Percentiles rank a stretch among this genome's conserved stretches.
These are phyloP conservation scores for Cryptomeria japonica DNA, from an alignment of 75 land plant species.

Conservation along the genomic window DNA sequence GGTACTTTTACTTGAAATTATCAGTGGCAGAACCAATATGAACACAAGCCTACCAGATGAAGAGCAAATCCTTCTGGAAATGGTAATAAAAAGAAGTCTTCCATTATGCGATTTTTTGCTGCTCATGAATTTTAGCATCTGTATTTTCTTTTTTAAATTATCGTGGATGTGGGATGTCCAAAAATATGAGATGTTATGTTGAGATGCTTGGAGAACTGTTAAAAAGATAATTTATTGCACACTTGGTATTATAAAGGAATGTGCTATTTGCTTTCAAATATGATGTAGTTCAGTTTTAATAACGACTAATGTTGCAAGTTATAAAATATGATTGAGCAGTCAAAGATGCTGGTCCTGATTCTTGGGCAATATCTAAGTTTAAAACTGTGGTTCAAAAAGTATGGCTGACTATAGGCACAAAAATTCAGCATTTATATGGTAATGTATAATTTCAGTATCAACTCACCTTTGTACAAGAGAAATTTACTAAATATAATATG, in stretches of 20 bases:
- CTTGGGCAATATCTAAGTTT: not conserved
- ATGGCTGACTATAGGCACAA: not conserved
- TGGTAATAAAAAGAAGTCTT: not conserved
- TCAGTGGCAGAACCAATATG: constrained; percentile 20
- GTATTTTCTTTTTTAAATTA: not conserved
- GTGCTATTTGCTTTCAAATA: not conserved
- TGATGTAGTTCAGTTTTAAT: not conserved
- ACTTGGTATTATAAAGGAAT: not conserved
- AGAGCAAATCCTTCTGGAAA: not conserved
- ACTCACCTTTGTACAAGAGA: not conserved
- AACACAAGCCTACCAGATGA: constrained; percentile 9
- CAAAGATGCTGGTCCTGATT: not conserved
- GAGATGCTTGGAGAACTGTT: not conserved
- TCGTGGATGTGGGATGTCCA: not conserved
- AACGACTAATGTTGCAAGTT: not conserved
- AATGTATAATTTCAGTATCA: not conserved
- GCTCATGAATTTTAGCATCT: not conserved
- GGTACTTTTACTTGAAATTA: constrained; percentile 18
- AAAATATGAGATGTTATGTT: not conserved
- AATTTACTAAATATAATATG: not conserved
- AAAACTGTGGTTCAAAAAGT: not conserved
- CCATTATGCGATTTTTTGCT: not conserved
- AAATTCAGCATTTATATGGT: not conserved
- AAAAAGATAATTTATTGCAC: not conserved
- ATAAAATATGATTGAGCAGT: not conserved